A percentile compares a stretch with the other conserved stretches of the same genome.
Conservation (phyloP, 2,329 filamentous ascomycete species). For the Botrytis sinoallii region DNA sequence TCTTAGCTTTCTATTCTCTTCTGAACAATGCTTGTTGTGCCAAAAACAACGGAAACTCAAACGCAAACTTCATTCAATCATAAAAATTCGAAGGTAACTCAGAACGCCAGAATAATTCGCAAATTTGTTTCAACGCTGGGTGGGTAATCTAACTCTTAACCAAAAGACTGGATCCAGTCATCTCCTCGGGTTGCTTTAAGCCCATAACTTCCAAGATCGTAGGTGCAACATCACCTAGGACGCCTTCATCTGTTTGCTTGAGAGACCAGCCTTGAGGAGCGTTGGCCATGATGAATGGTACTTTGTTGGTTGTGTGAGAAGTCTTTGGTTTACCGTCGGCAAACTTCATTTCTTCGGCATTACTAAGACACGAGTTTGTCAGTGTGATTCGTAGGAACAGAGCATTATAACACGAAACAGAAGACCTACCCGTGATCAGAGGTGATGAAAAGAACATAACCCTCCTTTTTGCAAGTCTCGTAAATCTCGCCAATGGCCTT, state of each 20-base stretch:
- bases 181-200: constrained; percentile 82
- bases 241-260: constrained; percentile 65
- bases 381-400: not conserved
- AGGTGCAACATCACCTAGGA: constrained; percentile 97
- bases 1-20: constrained; percentile 25
- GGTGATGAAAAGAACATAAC: constrained; percentile 92
- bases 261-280: constrained; percentile 86
- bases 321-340: constrained; percentile 95
- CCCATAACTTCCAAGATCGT: constrained; percentile 91
- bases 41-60: constrained; percentile 8
- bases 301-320: constrained; percentile 95
- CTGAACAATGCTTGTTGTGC: constrained; percentile 11
- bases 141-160: constrained; percentile 55
- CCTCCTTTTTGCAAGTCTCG: constrained; percentile 89
- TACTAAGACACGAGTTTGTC: constrained; percentile 43
- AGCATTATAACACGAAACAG: not conserved
- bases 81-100: constrained; percentile 16
- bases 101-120: not conserved
- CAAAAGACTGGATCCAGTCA: constrained; percentile 83
- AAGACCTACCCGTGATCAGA: constrained; percentile 77
- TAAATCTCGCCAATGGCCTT: constrained; percentile 90
- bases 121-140: constrained; percentile 12
- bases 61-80: not conserved
- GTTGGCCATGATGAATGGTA: constrained; percentile 97
- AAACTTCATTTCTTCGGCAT: constrained; percentile 99